These are phyloP conservation scores for Gossypium bickii DNA, from an alignment of 345 rosid species.

Conservation along the genomic window DNA sequence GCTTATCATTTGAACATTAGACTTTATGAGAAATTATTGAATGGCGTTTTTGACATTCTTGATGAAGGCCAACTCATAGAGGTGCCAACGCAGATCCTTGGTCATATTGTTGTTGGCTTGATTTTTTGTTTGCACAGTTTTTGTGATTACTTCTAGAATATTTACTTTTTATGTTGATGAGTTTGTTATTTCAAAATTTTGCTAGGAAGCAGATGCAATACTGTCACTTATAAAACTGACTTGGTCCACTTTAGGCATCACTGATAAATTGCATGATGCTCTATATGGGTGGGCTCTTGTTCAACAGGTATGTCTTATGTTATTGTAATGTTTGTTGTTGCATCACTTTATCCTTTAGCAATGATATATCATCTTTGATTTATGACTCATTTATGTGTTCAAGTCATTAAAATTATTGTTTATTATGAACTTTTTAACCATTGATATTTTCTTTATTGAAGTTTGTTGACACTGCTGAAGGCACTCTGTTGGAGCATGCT, in stretches of 20 bases:
- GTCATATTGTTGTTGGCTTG: constrained; percentile 3
- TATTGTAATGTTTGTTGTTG: constrained; percentile 5
- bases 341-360: constrained; percentile 3
- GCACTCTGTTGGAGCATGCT: constrained; percentile 55
- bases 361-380: neutral
- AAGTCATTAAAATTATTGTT: neutral
- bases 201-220: constrained; percentile 67
- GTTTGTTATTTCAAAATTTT: constrained; percentile 22
- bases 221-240: constrained; percentile 57
- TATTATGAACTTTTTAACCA: neutral
- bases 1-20: constrained; percentile 72
- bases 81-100: constrained; percentile 41
- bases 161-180: constrained; percentile 11
- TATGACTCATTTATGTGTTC: constrained; percentile 7
- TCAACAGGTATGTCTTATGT: constrained; percentile 61
- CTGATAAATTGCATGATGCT: constrained; percentile 68
- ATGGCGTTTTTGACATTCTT: constrained; percentile 76
- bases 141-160: constrained; percentile 3
- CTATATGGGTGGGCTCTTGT: constrained; percentile 78
- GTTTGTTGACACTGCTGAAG: constrained; percentile 75
- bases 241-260: constrained; percentile 91
- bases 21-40: constrained; percentile 73
- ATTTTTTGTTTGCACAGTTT: constrained; percentile 2
- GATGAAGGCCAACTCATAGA: constrained; percentile 89
- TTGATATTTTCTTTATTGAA: constrained; percentile 33